phyloP scores from a whole-genome alignment of 352 stramenopile genomes.

The Phytopythium oedochilum region DNA sequence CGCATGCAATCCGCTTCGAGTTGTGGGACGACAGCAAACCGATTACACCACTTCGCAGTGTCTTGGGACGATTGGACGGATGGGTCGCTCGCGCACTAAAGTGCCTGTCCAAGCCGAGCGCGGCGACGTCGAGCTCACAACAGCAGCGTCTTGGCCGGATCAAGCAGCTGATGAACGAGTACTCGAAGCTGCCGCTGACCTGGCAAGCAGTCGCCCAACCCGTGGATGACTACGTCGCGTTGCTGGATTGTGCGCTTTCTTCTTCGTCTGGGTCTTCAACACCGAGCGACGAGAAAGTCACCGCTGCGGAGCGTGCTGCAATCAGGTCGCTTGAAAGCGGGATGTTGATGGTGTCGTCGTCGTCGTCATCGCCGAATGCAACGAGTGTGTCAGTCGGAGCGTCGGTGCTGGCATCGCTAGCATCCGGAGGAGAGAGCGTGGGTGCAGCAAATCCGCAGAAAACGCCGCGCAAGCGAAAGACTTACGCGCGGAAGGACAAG shows the following conservation, averaged over 20 bases:
- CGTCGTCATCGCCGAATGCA: conserved; percentile 9
- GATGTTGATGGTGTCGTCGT: conserved; percentile 25
- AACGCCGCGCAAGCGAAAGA: conserved; percentile 59
- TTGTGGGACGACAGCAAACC: conserved; percentile 77
- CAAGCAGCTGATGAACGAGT: conserved; percentile 82
- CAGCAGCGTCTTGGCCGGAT: conserved; percentile 51
- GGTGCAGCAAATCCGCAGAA: conserved; percentile 13
- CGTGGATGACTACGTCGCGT: conserved; percentile 34
- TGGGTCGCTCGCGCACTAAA: conserved; percentile 84
- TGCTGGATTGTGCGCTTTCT: conserved; percentile 9
- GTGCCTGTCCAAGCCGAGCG: conserved; percentile 57
- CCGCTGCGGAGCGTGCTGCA: conserved; percentile 20
- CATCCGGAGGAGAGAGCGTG: background rate
- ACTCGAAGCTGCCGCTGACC: conserved; percentile 84
- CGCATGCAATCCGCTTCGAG: conserved; percentile 51
- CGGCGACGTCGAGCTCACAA: conserved; percentile 14
- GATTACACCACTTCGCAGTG: conserved; percentile 50
- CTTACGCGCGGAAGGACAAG: conserved; percentile 64
- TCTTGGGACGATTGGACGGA: conserved; percentile 71
- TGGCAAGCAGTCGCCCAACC: conserved; percentile 29
- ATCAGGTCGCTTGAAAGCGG: conserved; percentile 31
- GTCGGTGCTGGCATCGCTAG: background rate
- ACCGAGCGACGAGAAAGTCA: conserved; percentile 12
- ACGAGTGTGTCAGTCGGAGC: conserved; percentile 2
- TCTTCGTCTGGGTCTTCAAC: background rate